A percentile compares a stretch with the other conserved stretches of the same genome.
phyloP scores from a whole-genome alignment of 176 grass and related monocot species.

The Tillandsia leiboldiana region DNA sequence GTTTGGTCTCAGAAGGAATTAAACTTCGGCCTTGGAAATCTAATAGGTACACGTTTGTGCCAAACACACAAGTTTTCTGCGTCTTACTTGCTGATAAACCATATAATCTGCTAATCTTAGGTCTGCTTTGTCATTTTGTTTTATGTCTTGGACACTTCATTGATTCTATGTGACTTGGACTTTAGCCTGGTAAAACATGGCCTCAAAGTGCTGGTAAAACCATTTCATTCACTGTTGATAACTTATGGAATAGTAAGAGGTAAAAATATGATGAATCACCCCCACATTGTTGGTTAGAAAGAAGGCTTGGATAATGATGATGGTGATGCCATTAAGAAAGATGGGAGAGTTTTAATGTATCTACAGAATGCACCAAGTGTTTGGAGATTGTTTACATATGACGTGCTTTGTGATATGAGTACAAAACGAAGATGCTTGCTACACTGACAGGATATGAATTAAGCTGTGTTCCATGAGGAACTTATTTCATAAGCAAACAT shows the following conservation, averaged over 20 bases:
- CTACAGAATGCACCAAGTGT: no score
- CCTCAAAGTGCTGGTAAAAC: background rate
- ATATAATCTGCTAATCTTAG: background rate
- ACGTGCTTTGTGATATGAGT: no score
- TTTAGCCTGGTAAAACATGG: background rate
- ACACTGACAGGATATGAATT: background rate
- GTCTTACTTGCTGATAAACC: background rate
- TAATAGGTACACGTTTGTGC: slow-evolving; percentile 42
- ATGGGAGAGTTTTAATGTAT: no score
- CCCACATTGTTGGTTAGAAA: no score
- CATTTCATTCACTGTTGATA: background rate
- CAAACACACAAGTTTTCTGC: background rate
- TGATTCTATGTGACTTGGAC: background rate
- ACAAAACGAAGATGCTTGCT: background rate
- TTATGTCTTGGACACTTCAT: background rate
- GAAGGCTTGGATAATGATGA: no score
- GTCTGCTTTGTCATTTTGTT: slow-evolving; percentile 11
- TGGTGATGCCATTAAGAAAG: no score
- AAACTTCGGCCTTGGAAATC: slow-evolving; percentile 92
- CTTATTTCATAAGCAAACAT: no score
- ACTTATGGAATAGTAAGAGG: no score
- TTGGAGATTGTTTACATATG: no score
- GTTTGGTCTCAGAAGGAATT: slow-evolving; percentile 96
- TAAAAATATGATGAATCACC: no score
- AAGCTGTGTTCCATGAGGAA: background rate